Evolutionary conservation across 768 basidiomycete species (phyloP).

Genomic region (Boletus reticulatus): DNA sequence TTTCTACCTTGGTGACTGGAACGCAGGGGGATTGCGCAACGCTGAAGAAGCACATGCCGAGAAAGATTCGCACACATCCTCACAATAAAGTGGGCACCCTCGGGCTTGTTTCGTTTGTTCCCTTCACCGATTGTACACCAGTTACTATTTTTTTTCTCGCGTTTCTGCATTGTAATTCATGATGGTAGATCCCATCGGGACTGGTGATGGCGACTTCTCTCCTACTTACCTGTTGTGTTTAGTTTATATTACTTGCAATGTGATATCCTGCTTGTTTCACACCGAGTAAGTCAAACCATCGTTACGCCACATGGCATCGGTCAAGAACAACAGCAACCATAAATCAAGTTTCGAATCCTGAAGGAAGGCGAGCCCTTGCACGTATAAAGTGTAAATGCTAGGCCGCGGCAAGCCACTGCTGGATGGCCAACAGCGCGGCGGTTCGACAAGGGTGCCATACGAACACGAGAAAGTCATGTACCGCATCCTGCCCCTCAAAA

Average conservation of each 20-base stretch:
- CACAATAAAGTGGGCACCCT: constrained; percentile 1
- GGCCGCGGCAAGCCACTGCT: constrained; percentile 37
- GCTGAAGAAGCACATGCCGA: constrained; percentile 38
- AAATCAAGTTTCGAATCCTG: no score
- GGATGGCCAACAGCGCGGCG: constrained; percentile 46
- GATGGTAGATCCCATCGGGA: background rate
- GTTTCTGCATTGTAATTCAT: no score
- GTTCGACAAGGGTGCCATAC: constrained; percentile 51
- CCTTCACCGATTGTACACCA: background rate
- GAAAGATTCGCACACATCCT: constrained; percentile 10
- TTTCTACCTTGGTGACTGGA: constrained; percentile 58
- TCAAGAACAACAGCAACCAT: no score
- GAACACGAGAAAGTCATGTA: constrained; percentile 56
- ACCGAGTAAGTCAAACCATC: no score
- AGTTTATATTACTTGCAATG: background rate
- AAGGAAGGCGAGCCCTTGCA: no score
- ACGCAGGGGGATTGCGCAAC: constrained; percentile 34
- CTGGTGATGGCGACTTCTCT: background rate
- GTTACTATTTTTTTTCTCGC: no score
- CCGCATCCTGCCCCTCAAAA: constrained; percentile 47
- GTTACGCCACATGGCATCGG: no score
- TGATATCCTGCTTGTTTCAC: no score
- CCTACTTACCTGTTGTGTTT: background rate
- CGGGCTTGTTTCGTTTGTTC: background rate
- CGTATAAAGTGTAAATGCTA: background rate